Evolutionary conservation across 148 eudicot species (phyloP), one percentile per base, ranked within the genome.

Genomic region (Selenicereus undatus): DNA sequence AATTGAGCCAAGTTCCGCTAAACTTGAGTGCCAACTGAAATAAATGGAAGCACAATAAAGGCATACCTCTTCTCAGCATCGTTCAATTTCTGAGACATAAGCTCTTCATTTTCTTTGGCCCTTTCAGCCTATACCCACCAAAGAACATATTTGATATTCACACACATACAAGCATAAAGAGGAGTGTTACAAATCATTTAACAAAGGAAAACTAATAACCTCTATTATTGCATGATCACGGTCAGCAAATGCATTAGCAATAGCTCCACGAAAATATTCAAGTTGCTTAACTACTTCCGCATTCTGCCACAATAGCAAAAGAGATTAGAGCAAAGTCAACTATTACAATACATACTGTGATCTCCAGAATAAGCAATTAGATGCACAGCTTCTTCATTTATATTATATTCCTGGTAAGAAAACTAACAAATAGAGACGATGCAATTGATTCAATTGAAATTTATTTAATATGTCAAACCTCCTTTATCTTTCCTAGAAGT

Each of bases 161-260:
- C 62, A 26, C 69, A 70, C 21, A 72, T 79, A 52, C 69, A 64
- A 56, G 73, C 75, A 58, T 43, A 42, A 71, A 81, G 11, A 64
- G 73, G 73, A 1, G 36, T 26, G 35, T 0, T 65, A 18, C 51
- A 48, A 66, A 68, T 42, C 73, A 72, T 69, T 71, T 13, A 36
- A 13, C 14, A 81, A 54, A 43, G 42, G 22, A 70, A 70, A 62
- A 68, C 27, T 27, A 39, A 51, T 75, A 65, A 96, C 99, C 99
- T 96, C 98, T 91, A 96, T 75, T 78, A 93, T 76, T 50, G 99
- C 90, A 83, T 91, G 87, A 90, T 96, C 99, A 78, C 99, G 89
- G 79, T 96, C 99, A 85, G 99, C 84, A 85, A 93, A 96, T 69
- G 99, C 99, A 84, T 91, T 84, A 79, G 94, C 89, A 82, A 96